phyloP scores from a whole-genome alignment of 371 early-diverging fungal genomes.

The Mucor saturninus region DNA sequence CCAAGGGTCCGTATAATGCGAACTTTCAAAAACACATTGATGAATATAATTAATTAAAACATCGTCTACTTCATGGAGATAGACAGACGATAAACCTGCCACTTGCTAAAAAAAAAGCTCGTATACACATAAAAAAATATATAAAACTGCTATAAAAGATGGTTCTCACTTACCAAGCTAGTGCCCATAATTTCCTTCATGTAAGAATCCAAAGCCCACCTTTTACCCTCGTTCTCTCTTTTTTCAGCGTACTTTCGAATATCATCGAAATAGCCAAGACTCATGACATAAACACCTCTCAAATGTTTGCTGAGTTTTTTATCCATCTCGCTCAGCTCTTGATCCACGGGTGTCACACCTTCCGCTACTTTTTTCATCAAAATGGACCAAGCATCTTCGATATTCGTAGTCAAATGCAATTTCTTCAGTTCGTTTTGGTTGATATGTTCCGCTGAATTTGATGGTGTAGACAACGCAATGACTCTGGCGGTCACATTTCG shows the following conservation, averaged over 20 bases:
- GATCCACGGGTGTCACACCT: constrained; percentile 19
- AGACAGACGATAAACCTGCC: constrained; percentile 59
- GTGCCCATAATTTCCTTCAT: constrained; percentile 59
- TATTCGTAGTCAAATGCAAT: constrained; percentile 22
- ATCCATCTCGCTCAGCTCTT: constrained; percentile 15
- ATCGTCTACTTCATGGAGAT: constrained; percentile 70
- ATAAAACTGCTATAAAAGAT: too few species aligned
- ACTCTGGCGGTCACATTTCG: constrained; percentile 52
- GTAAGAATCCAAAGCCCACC: constrained; percentile 44
- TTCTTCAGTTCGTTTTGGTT: constrained; percentile 8
- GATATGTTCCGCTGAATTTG: constrained; percentile 11
- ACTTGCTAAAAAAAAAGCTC: constrained; percentile 50
- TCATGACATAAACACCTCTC: constrained; percentile 54
- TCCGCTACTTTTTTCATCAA: constrained; percentile 39
- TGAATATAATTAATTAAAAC: constrained; percentile 59
- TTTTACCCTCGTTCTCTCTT: constrained; percentile 47
- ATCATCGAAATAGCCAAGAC: constrained; percentile 57
- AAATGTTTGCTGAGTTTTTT: constrained; percentile 40
- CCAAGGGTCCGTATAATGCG: constrained; percentile 54
- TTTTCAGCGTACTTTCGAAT: constrained; percentile 47
- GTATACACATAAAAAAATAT: background rate
- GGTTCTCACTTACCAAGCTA: constrained; percentile 44
- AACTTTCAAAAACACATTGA: constrained; percentile 57
- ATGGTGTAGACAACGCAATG: constrained; percentile 26
- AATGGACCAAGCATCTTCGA: constrained; percentile 48